These are phyloP conservation scores for Pleurotus tuoliensis DNA, from an alignment of 768 basidiomycete species.

Conservation along the genomic window DNA sequence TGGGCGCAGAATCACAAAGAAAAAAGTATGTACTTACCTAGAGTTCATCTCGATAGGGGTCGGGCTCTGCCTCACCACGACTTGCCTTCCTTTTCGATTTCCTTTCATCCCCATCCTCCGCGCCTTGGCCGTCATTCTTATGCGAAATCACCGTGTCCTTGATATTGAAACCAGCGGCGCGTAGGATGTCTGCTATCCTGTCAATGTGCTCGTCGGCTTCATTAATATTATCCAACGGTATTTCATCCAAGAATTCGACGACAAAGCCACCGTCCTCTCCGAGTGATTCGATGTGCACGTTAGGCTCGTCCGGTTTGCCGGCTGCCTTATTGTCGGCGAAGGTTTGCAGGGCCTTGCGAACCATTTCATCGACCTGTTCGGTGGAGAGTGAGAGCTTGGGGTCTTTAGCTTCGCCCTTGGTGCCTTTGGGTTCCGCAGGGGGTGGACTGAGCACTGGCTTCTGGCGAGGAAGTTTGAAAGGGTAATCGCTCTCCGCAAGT, in stretches of 20 bases:
- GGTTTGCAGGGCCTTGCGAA: slow-evolving; percentile 25
- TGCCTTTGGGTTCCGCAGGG: slow-evolving; percentile 15
- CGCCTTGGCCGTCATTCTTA: slow-evolving; percentile 22
- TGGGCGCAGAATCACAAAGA: background rate
- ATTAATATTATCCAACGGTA: slow-evolving; percentile 32
- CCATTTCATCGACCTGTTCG: slow-evolving; percentile 13
- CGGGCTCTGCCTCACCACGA: background rate
- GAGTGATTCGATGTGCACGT: slow-evolving; percentile 39
- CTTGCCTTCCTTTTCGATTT: slow-evolving; percentile 20
- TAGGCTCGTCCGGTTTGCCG: slow-evolving; percentile 9
- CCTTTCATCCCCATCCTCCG: slow-evolving; percentile 26
- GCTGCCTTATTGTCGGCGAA: slow-evolving; percentile 18
- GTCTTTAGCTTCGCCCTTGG: slow-evolving; percentile 9
- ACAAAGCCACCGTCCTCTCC: slow-evolving; percentile 38
- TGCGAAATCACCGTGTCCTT: slow-evolving; percentile 26
- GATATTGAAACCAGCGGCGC: slow-evolving; percentile 50
- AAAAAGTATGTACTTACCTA: background rate
- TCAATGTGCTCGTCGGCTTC: slow-evolving; percentile 30
- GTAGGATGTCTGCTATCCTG: slow-evolving; percentile 45
- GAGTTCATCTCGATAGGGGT: slow-evolving; percentile 6
- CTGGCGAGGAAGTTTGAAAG: slow-evolving; percentile 46
- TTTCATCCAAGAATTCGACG: slow-evolving; percentile 42
- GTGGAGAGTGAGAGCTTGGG: background rate
- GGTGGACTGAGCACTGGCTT: slow-evolving; percentile 46
- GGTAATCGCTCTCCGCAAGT: slow-evolving; percentile 52